These are phyloP conservation scores for Eutypella sp. DNA, from an alignment of 2,329 filamentous ascomycete species.

Conservation along the genomic window DNA sequence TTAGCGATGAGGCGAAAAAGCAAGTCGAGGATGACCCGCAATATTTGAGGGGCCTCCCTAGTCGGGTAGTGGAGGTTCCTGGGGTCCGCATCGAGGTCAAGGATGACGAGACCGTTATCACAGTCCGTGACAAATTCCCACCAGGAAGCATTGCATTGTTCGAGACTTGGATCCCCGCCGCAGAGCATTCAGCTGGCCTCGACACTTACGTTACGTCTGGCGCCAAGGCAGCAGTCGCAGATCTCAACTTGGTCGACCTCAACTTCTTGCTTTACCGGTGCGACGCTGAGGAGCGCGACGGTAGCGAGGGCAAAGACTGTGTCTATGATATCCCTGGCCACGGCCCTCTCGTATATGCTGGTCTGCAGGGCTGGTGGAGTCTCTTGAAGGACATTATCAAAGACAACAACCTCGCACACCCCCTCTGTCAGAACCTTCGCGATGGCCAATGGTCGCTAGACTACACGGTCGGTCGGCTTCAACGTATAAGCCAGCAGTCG, in stretches of 20 bases:
- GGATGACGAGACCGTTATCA: conserved; percentile 71
- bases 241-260: conserved; percentile 72
- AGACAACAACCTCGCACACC: conserved; percentile 88
- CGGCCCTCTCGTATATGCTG: conserved; percentile 86
- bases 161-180: conserved; percentile 89
- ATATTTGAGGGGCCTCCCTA: conserved; percentile 76
- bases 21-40: conserved; percentile 63
- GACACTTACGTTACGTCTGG: conserved; percentile 84
- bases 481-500: conserved; percentile 61
- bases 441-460: conserved; percentile 90
- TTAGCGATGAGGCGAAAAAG: conserved; percentile 63
- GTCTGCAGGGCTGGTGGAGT: conserved; percentile 99
- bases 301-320: conserved; percentile 76
- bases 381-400: conserved; percentile 77
- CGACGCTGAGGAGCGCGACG: conserved; percentile 80
- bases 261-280: conserved; percentile 91
- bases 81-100: conserved; percentile 69
- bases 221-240: conserved; percentile 70
- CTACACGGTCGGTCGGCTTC: conserved; percentile 74
- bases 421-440: conserved; percentile 86
- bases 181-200: conserved; percentile 76
- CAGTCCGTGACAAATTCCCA: conserved; percentile 76
- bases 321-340: conserved; percentile 81
- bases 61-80: conserved; percentile 68
- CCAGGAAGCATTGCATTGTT: conserved; percentile 93